Evolutionary conservation across 2,329 filamentous ascomycete genomes (phyloP).

Genomic region (Chaetothyriales sp.): DNA sequence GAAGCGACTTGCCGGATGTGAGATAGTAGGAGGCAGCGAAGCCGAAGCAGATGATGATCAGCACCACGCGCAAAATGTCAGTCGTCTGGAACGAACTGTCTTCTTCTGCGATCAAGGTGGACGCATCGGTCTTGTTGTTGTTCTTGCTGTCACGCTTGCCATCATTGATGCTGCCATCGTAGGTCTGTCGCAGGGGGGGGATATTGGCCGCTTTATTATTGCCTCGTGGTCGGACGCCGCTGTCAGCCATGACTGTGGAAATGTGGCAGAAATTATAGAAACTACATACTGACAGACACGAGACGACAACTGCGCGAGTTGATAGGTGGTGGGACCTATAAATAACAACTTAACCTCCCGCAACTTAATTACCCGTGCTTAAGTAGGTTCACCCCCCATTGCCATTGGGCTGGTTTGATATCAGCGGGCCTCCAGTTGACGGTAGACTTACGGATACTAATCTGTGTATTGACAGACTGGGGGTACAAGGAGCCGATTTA

Average conservation of each 20-base stretch:
- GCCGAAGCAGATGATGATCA: slow-evolving; percentile 50
- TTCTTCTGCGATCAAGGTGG: neutral
- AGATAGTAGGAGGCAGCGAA: slow-evolving; percentile 61
- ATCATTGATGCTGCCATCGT: slow-evolving; percentile 3
- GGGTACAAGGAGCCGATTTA: no score
- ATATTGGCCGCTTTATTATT: neutral
- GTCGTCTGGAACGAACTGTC: slow-evolving; percentile 30
- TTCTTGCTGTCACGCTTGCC: slow-evolving; percentile 4
- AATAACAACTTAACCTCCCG: no score
- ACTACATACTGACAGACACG: neutral
- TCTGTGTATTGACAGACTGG: no score
- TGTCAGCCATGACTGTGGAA: neutral
- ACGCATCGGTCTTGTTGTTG: neutral
- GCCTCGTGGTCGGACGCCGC: neutral
- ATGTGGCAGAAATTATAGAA: neutral
- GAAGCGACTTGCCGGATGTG: slow-evolving; percentile 52
- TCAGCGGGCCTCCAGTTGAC: no score
- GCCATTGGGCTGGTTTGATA: no score
- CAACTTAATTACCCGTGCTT: no score
- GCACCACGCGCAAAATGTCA: slow-evolving; percentile 54
- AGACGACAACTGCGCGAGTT: no score
- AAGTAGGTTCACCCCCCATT: no score
- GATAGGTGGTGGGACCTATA: no score
- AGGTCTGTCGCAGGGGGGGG: neutral
- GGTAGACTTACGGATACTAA: no score